These are phyloP conservation scores for Xylaria grammica DNA, from an alignment of 495 filamentous ascomycete species.

Conservation along the genomic window DNA sequence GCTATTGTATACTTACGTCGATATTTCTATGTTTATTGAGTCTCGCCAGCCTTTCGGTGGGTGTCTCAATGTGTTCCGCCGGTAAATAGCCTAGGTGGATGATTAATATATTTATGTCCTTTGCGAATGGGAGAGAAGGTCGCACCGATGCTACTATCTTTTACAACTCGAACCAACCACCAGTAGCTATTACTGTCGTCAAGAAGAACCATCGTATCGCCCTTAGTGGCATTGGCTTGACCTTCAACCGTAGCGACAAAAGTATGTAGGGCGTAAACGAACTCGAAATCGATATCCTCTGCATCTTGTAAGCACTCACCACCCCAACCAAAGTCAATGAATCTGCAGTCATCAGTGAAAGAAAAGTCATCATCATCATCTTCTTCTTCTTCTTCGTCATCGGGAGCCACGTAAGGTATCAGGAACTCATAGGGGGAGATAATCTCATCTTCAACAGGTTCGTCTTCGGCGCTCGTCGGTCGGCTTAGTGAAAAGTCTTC, in stretches of 20 bases:
- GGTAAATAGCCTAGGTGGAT: conserved; percentile 83
- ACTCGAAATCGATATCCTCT: conserved; percentile 99
- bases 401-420: conserved; percentile 41
- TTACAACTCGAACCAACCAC: conserved; percentile 97
- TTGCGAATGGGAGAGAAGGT: not conserved
- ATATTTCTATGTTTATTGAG: conserved; percentile 98
- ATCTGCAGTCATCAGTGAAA: conserved; percentile 58
- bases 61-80: conserved; percentile 98
- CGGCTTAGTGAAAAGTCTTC: conserved; percentile 20
- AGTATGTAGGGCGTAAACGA: conserved; percentile 97
- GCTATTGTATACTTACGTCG: conserved; percentile 67
- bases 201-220: conserved; percentile 99
- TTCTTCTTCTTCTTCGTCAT: conserved; percentile 49
- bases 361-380: conserved; percentile 53
- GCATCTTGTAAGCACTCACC: conserved; percentile 77
- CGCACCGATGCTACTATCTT: conserved; percentile 95
- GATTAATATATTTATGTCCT: not conserved
- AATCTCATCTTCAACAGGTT: conserved; percentile 16
- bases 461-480: not conserved
- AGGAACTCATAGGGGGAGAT: conserved; percentile 32
- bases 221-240: conserved; percentile 97
- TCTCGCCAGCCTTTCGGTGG: conserved; percentile 89
- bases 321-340: conserved; percentile 71
- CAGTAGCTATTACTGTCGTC: conserved; percentile 99
- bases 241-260: conserved; percentile 98